Base-by-base conservation (phyloP, 2,329 filamentous ascomycete species). In the Trichoderma cornu-damae region DNA sequence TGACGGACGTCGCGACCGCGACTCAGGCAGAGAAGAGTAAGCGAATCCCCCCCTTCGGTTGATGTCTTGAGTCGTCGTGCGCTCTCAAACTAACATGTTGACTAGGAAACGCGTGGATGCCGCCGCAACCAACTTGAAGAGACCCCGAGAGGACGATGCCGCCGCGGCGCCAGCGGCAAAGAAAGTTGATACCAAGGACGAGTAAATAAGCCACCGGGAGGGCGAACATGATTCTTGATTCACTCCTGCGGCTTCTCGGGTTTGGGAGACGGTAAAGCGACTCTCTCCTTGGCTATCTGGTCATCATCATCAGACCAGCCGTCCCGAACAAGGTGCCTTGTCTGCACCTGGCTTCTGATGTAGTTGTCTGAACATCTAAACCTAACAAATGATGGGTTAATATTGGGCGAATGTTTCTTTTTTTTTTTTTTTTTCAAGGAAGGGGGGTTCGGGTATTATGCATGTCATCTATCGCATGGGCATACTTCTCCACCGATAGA, bases 181-280 rank as follows among this genome's bases (percentile, higher is more conserved):
- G 77, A 87, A 86, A 74, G 77, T 84, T 38, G 81, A 86, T 61
- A 72, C 68, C 67, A 82, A 82, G 73, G 67, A 73, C 44, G 69
- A 70, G 35, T 60, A 34, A 62, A 63, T 50, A 57, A 26, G 57
- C 52, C 16, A 48, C 53, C 43, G 38, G 35, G n/a, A n/a, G 20
- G 51, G 30, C 35, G 30, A 46, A 16, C 18, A 46, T n/a, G 22
- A 16, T 20, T 28, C 8, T 37, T 18, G 32, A 24, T 37, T 37
- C 20, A 28, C 18, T 44, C 11, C 5, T 43, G 35, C 30, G 16
- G 6, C 34, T 38, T 20, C 32, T 55, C 52, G 30, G 11, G 22
- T 20, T 20, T 11, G 20, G 35, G 40, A 24, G 28, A 30, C 2
- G 12, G 18, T 20, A 34, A n/a, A n/a, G n/a, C 18, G 26, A 35